Base-by-base conservation (phyloP, 192 early-diverging fungal genomes). In the Coemansia sp. region DNA sequence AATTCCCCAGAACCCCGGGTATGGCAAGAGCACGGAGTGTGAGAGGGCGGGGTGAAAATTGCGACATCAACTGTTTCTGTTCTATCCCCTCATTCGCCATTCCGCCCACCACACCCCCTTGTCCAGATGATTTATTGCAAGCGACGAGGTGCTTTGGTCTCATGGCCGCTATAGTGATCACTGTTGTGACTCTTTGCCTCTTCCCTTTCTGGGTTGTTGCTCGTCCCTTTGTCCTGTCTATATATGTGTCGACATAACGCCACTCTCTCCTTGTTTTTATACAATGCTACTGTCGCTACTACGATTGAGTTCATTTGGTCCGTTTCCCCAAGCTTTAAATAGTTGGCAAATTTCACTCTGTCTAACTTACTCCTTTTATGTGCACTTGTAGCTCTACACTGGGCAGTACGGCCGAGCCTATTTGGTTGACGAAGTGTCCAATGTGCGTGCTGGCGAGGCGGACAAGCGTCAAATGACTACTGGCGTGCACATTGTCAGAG, bases 401-500 rank as follows among this genome's bases (percentile, higher is more conserved):
- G 80, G 80, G 18, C 80, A 83, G 65, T 76, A 66, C 50, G 80
- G 75, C 0, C 71, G 70, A 24, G 80, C 80, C 15, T 52, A 67
- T 22, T 52, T 83, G 50, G 61, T 83, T 41, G 41, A 62, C 18
- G 50, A 75, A n/a, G 58, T 78, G 30, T 66, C 74, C 4, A 83
- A 83, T 20, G 72, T 83, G 49, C 49, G 66, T 20, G 55, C 53
- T 29, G 80, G 80, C 67, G 64, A 75, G 32, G 72, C 68, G 20
- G 75, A 76, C 27, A 75, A 83, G 64, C 80, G 80, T 27, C 32
- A 40, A 27, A 83, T 83, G 80, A 76, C 69, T 10, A 83, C 80
- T 22, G 80, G 80, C 15, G 59, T 77, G 30, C 80, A 83, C 53
- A 78, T 77, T 59, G 80, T 83, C 32, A 68, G 53, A 32, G 75